Evolutionary conservation across 345 rosid genomes (phyloP), one percentile per base, ranked within the genome.

Genomic region (Moricandia arvensis): DNA sequence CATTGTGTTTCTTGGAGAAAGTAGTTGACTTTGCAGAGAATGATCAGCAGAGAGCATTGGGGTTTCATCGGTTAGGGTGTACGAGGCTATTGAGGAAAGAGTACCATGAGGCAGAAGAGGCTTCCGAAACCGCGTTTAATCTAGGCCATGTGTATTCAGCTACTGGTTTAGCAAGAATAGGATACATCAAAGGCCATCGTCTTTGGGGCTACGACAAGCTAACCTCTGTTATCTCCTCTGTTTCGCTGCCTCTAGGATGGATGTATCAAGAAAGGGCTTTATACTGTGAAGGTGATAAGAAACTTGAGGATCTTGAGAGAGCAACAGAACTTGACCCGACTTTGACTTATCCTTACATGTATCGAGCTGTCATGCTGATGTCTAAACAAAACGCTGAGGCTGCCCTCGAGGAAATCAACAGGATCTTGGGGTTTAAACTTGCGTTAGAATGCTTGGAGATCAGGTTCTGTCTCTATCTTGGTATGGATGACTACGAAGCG

Each of bases 251-350:
- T 0, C 87, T 87, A 1, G 98, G 97, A 35, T 91, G 98, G 97
- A 91, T 94, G 97, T 86, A 94, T 76, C 96, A 86, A 65, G 98
- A 94, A 82, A 89, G 98, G 82, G 91, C 98, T 54, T 66, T 91
- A 26, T 94, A 85, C 63, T 90, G 88, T 76, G 98, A 94, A 51
- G 91, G 88, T 35, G 85, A 86, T 58, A 86, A 85, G 80, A 94
- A 81, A 69, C 85, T 77, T 86, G 93, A 90, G 79, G 96, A 94
- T 86, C 96, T 94, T 26, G 88, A 68, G 66, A 91, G 85, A 79
- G 96, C 98, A 74, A 90, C 98, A 11, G 90, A 84, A 17, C 69
- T 89, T 71, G 97, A 91, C 53, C 97, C 98, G 37, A 94, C 97
- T 61, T 90, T 94, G 64, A 83, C 97, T 29, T 33, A 33, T 33